These are phyloP conservation scores for Mycena galericulata DNA, from an alignment of 768 basidiomycete species.

Conservation along the genomic window DNA sequence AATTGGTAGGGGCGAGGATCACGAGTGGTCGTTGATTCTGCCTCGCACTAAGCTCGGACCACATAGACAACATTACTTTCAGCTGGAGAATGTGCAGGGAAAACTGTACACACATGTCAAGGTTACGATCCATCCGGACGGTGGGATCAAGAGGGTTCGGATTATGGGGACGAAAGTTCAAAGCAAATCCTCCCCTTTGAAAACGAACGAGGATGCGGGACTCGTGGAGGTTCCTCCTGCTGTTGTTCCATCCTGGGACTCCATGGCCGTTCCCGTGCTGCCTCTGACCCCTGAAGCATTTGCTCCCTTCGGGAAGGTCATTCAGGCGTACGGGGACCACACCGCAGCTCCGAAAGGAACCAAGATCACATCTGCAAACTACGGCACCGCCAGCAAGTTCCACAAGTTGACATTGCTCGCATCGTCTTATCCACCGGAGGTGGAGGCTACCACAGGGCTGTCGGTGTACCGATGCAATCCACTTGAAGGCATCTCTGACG, in stretches of 20 bases:
- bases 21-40: constrained; percentile 81
- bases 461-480: constrained; percentile 88
- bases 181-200: constrained; percentile 9
- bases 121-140: constrained; percentile 93
- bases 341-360: constrained; percentile 74
- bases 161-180: constrained; percentile 68
- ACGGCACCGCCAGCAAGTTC: constrained; percentile 91
- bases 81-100: constrained; percentile 73
- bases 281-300: constrained; percentile 90
- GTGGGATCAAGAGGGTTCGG: constrained; percentile 94
- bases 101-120: constrained; percentile 84
- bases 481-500: constrained; percentile 55
- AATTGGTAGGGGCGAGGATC: constrained; percentile 49
- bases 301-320: constrained; percentile 88
- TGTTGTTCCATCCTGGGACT: neutral
- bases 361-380: constrained; percentile 86
- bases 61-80: constrained; percentile 90
- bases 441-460: constrained; percentile 73
- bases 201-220: constrained; percentile 1
- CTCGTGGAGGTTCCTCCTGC: constrained; percentile 1
- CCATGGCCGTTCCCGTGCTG: constrained; percentile 60
- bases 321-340: constrained; percentile 85
- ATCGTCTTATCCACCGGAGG: constrained; percentile 70
- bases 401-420: constrained; percentile 86
- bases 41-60: constrained; percentile 86